A percentile compares a stretch with the other conserved stretches of the same genome.
Evolutionary conservation across 2,329 filamentous ascomycete species (phyloP).

Genomic region (Venturia pyrina): DNA sequence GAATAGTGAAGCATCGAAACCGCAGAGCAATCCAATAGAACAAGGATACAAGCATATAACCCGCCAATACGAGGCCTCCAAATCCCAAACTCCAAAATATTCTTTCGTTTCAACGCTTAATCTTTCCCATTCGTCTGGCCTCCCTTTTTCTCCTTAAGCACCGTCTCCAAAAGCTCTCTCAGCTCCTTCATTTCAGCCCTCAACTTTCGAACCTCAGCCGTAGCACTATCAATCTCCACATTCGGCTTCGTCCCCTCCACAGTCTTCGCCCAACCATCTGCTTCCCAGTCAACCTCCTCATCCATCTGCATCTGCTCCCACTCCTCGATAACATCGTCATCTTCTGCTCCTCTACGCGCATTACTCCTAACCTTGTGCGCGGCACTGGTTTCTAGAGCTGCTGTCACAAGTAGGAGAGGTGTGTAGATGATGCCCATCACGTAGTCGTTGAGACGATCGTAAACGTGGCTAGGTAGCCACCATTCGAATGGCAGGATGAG

Average conservation of each 20-base stretch:
- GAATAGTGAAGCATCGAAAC: neutral
- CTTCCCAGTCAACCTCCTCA: constrained; percentile 75
- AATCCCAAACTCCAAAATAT: neutral
- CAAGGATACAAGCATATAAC: neutral
- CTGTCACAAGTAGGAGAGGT: constrained; percentile 70
- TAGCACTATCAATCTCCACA: constrained; percentile 65
- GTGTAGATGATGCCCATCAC: constrained; percentile 83
- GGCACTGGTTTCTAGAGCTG: constrained; percentile 42
- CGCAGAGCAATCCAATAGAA: neutral
- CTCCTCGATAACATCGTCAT: constrained; percentile 81
- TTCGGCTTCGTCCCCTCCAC: constrained; percentile 70
- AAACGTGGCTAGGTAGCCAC: constrained; percentile 72
- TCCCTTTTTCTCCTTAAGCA: constrained; percentile 9
- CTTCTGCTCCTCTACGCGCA: constrained; percentile 68
- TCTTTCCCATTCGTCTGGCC: neutral
- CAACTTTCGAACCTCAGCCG: constrained; percentile 49
- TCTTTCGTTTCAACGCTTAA: neutral
- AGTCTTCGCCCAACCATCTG: constrained; percentile 74
- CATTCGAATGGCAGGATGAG: constrained; percentile 80
- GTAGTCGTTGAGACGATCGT: constrained; percentile 75
- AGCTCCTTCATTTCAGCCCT: constrained; percentile 35
- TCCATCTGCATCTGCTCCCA: constrained; percentile 76
- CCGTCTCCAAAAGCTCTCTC: constrained; percentile 22
- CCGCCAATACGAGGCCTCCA: neutral
- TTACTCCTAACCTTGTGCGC: constrained; percentile 58